These are phyloP conservation scores for Cladophialophora carrionii DNA, from an alignment of 2,329 filamentous ascomycete species.

Conservation along the genomic window DNA sequence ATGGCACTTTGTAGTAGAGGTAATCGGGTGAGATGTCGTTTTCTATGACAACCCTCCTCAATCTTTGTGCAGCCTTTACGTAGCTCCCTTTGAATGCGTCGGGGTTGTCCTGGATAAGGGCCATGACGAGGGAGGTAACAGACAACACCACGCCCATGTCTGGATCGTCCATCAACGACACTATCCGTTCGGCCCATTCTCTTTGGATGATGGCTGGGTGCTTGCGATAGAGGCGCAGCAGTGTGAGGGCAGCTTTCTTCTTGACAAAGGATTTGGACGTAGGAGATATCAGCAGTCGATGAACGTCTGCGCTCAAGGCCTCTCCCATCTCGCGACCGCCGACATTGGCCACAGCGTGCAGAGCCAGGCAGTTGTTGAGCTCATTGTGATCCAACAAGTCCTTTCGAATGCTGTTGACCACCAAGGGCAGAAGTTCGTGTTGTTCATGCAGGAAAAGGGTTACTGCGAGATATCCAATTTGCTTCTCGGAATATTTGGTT, in stretches of 20 bases:
- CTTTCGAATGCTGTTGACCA: constrained; percentile 98
- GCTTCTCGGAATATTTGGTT: constrained; percentile 97
- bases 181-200: constrained; percentile 96
- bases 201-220: constrained; percentile 90
- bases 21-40: constrained; percentile 89
- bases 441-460: constrained; percentile 96
- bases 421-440: constrained; percentile 91
- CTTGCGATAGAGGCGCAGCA: constrained; percentile 92
- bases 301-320: constrained; percentile 86
- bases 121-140: constrained; percentile 93
- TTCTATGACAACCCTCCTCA: constrained; percentile 90
- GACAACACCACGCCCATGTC: constrained; percentile 94
- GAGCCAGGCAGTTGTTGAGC: constrained; percentile 91
- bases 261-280: constrained; percentile 97
- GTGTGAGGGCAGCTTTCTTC: constrained; percentile 94
- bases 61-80: constrained; percentile 83
- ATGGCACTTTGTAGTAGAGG: constrained; percentile 99
- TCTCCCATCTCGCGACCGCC: constrained; percentile 97
- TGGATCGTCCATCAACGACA: constrained; percentile 96
- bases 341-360: constrained; percentile 98
- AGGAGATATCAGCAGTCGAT: constrained; percentile 89
- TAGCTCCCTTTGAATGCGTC: constrained; percentile 94
- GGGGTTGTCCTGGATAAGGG: constrained; percentile 88
- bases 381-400: constrained; percentile 94
- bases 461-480: constrained; percentile 97